These are phyloP conservation scores for Oryza officinalis DNA, from an alignment of 176 grass and related monocot genomes.

Conservation along the genomic window DNA sequence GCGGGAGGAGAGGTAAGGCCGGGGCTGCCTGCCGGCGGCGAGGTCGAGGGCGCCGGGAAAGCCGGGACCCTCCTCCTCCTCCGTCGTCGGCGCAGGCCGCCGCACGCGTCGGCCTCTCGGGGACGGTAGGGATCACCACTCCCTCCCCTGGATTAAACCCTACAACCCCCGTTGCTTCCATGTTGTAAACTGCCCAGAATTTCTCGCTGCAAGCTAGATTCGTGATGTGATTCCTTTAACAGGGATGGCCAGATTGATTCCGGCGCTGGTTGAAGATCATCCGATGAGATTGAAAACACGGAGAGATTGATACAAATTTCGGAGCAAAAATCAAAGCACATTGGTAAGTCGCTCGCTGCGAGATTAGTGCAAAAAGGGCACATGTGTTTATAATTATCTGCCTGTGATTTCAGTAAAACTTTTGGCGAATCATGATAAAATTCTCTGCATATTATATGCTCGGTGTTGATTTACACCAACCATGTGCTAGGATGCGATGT, in stretches of 20 bases:
- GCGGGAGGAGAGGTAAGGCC: neutral
- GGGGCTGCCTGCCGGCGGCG: slow-evolving; percentile 44
- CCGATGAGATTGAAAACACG: slow-evolving; percentile 43
- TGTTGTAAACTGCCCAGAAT: too few relatives aligned
- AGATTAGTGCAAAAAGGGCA: neutral
- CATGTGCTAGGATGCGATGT: slow-evolving; percentile 2
- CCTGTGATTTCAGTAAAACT: neutral
- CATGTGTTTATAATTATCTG: neutral
- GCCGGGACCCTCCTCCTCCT: neutral
- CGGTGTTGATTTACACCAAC: slow-evolving; percentile 1
- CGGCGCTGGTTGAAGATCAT: too few relatives aligned
- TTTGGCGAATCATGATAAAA: neutral
- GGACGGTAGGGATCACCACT: too few relatives aligned
- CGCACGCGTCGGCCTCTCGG: too few relatives aligned
- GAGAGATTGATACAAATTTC: slow-evolving; percentile 36
- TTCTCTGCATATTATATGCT: neutral
- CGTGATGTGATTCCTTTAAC: too few relatives aligned
- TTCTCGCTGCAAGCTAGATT: too few relatives aligned
- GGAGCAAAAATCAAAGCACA: slow-evolving; percentile 51
- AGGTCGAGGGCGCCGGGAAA: slow-evolving; percentile 40
- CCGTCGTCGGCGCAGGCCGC: neutral
- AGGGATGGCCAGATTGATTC: too few relatives aligned
- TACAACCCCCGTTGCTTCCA: too few relatives aligned
- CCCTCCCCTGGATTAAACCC: too few relatives aligned
- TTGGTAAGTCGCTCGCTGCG: slow-evolving; percentile 62